Base-by-base conservation (phyloP, 345 rosid species). In the Barbarea vulgaris region DNA sequence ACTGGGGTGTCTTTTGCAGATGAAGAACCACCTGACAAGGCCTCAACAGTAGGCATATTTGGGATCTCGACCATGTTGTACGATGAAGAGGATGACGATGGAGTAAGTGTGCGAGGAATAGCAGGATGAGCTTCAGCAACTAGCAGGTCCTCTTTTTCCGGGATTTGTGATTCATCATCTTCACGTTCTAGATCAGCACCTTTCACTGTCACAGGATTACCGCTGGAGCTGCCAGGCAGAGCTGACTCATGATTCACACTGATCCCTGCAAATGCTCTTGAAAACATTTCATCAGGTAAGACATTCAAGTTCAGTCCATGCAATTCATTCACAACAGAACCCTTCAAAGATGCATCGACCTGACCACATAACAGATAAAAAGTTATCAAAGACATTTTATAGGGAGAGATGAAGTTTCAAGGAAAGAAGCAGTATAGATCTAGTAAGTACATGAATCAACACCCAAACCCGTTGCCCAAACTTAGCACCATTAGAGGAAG, bases 391-490 rank as follows among this genome's bases (percentile, higher is more conserved):
- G 8, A 48, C 14, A 24, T 30, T 15, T 33, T 69, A 53, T 14
- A 31, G 27, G 22, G 24, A 64, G 44, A 60, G 21, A 66, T 17
- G 2, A 22, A 36, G 17, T 30, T 41, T 72, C 47, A 70, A 62
- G 28, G 62, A 24, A 62, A 60, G 15, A 37, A 25, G 6, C 3
- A 53, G 30, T 11, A 48, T 51, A 63, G 66, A 33, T 47, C 15
- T 5, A 24, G 64, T 7, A 57, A 9, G 57, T 77, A 95, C 99
- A 86, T 86, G 87, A 42, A 95, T 87, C 52, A 85, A 85, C 81
- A 90, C 98, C 99, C 98, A 93, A 69, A 95, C 86, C 56, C 93
- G 97, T 62, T 95, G 99, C 59, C 98, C 99, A 63, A 95, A 95
- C 76, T 82, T 88, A 14, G 73, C 81, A 39, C 94, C 94, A 36